phyloP scores from a whole-genome alignment of 768 basidiomycete genomes.

The Boletus speciosus region DNA sequence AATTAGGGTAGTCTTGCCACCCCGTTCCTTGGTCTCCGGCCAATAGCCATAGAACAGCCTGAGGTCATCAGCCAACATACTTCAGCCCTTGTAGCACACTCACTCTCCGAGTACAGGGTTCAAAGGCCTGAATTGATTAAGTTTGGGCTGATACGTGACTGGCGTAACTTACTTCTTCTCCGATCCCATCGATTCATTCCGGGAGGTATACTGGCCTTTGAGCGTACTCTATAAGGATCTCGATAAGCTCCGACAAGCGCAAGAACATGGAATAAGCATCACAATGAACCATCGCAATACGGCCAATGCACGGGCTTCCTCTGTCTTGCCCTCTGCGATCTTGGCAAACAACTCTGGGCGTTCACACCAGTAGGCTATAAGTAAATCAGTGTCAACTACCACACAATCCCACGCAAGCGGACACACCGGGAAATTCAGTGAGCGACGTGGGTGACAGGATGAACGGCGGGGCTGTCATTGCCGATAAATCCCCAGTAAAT shows the following conservation, averaged over 20 bases:
- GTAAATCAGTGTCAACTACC: slow-evolving; percentile 1
- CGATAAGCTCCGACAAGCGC: slow-evolving; percentile 1
- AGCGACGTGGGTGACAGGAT: slow-evolving; percentile 89
- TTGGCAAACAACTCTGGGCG: slow-evolving; percentile 85
- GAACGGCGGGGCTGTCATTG: slow-evolving; percentile 83
- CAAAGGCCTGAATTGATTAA: slow-evolving; percentile 59
- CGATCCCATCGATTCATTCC: slow-evolving; percentile 93
- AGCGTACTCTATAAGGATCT: slow-evolving; percentile 65
- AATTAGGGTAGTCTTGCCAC: slow-evolving; percentile 77
- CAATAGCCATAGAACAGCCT: slow-evolving; percentile 88
- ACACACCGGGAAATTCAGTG: slow-evolving; percentile 85
- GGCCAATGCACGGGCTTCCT: slow-evolving; percentile 69
- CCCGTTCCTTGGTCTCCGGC: slow-evolving; percentile 63
- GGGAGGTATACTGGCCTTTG: slow-evolving; percentile 91
- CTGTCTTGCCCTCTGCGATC: slow-evolving; percentile 72
- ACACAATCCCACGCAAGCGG: background rate
- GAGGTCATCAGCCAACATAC: slow-evolving; percentile 4
- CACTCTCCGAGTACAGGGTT: slow-evolving; percentile 95
- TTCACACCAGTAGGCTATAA: slow-evolving; percentile 92
- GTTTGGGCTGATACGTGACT: slow-evolving; percentile 1
- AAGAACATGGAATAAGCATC: background rate
- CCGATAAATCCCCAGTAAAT: slow-evolving; percentile 84
- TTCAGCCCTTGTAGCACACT: slow-evolving; percentile 29
- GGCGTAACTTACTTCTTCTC: slow-evolving; percentile 82
- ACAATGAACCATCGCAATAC: slow-evolving; percentile 97